Percentiles rank a stretch among this genome's conserved stretches.
Evolutionary conservation across 768 basidiomycete genomes (phyloP).

Genomic region (Kwoniella newhampshirensis): DNA sequence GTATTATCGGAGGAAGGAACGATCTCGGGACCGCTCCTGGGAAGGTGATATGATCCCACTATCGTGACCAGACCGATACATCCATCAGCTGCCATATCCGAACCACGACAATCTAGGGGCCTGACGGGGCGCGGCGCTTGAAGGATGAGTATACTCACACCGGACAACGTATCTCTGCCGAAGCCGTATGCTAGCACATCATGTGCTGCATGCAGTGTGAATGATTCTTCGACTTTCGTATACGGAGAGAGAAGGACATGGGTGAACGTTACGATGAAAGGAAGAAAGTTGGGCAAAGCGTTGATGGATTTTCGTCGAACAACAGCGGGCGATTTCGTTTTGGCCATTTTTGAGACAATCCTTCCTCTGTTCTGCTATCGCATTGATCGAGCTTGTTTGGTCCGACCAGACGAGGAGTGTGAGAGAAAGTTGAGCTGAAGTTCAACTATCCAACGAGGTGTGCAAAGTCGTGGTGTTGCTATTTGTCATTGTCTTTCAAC

Average conservation of each 20-base stretch:
- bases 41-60: constrained; percentile 90
- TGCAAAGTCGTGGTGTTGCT: no score
- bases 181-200: constrained; percentile 80
- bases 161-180: not conserved
- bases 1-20: constrained; percentile 72
- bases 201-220: constrained; percentile 87
- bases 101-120: not conserved
- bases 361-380: no score
- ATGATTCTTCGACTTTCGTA: constrained; percentile 96
- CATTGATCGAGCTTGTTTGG: no score
- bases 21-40: constrained; percentile 86
- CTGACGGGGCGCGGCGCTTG: not conserved
- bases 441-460: no score
- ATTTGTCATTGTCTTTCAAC: no score
- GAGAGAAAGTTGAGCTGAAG: no score
- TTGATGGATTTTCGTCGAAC: constrained; percentile 23
- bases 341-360: no score
- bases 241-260: constrained; percentile 81
- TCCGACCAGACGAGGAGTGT: no score
- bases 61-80: constrained; percentile 10
- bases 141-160: constrained; percentile 16
- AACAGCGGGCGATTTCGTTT: not conserved
- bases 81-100: not conserved
- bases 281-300: constrained; percentile 18
- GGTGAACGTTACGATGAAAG: constrained; percentile 27